A percentile compares a stretch with the other conserved stretches of the same genome.
These are phyloP conservation scores for Penicillium sclerotiorum DNA, from an alignment of 2,329 filamentous ascomycete species.

Conservation along the genomic window DNA sequence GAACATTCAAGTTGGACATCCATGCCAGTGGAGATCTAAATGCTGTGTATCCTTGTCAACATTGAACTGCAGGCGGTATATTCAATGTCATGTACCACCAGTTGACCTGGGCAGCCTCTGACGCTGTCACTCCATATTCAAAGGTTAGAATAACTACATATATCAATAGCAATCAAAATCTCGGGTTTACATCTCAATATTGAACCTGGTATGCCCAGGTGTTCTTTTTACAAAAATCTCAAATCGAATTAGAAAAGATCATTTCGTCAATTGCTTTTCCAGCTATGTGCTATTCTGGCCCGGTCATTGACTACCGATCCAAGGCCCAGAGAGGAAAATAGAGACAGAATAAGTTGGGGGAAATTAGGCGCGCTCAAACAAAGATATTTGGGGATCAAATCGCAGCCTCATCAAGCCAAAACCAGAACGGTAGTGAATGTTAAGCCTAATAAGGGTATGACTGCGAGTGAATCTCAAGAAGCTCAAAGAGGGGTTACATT, in stretches of 20 bases:
- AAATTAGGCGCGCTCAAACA: conserved; percentile 43
- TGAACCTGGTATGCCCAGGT: too few relatives aligned
- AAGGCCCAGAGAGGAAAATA: conserved; percentile 32
- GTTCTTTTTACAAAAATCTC: too few relatives aligned
- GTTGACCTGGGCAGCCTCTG: too few relatives aligned
- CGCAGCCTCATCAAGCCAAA: conserved; percentile 24
- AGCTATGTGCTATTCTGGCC: conserved; percentile 37
- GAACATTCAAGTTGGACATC: too few relatives aligned
- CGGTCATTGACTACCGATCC: conserved; percentile 20
- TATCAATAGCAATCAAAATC: too few relatives aligned
- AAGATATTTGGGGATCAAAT: conserved; percentile 32
- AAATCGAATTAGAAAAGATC: conserved; percentile 7
- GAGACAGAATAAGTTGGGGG: conserved; percentile 36
- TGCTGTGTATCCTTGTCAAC: too few relatives aligned
- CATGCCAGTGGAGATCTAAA: too few relatives aligned
- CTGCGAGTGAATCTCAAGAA: conserved; percentile 38
- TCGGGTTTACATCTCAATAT: too few relatives aligned
- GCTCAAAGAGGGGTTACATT: conserved; percentile 28
- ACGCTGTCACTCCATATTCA: too few relatives aligned
- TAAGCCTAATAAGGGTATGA: conserved; percentile 43
- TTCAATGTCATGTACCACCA: too few relatives aligned
- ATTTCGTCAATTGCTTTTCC: conserved; percentile 34
- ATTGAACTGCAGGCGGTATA: too few relatives aligned
- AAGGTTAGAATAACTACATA: too few relatives aligned
- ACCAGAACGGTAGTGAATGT: conserved; percentile 33